Evolutionary conservation across 208 protist species (phyloP), one percentile per base, ranked within the genome.

Genomic region (Tritrichomonas musculus): DNA sequence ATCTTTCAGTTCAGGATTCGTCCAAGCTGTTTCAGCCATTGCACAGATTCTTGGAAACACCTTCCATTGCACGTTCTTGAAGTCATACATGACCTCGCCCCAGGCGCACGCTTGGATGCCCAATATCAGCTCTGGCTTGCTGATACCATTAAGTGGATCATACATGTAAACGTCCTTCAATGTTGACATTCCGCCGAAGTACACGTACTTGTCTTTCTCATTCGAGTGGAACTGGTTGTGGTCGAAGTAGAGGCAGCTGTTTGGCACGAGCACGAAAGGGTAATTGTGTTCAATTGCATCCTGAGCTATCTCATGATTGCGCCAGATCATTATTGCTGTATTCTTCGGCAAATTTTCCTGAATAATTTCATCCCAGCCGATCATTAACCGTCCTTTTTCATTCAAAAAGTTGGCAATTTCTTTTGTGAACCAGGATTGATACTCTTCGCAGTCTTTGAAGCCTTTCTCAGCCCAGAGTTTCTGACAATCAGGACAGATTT

Each of bases 291-390:
- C 27, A 9, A 47, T 47, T 57, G 77, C 77, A 30, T 33, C 9
- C 0, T n/a, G 53, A 14, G 47, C 77, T 27, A 20, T 36, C 5
- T 60, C 27, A 22, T 33, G 47, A 27, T 27, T 22, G 13, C 13
- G 25, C 77, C 77, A 88, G 9, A 27, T 33, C 77, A 88, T 88
- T n/a, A 88, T 36, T 8, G 47, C 41, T n/a, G 36, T n/a, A 20
- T 25, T 47, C 5, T 88, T 20, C 20, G 41, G 41, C 25, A 33
- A 17, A 20, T 44, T 1, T 47, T 33, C 77, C n/a, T n/a, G n/a
- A 11, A 88, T 44, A n/a, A 88, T 88, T 60, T 88, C 77, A 88
- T 88, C 77, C 77, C 77, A 88, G 5, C 77, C 77, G n/a, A 88
- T 88, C 14, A 88, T 44, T 39, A 22, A 33, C 11, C 77, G 22